These are phyloP conservation scores for Yarrowia keelungensis DNA, from an alignment of 805 yeast genomes.

Conservation along the genomic window DNA sequence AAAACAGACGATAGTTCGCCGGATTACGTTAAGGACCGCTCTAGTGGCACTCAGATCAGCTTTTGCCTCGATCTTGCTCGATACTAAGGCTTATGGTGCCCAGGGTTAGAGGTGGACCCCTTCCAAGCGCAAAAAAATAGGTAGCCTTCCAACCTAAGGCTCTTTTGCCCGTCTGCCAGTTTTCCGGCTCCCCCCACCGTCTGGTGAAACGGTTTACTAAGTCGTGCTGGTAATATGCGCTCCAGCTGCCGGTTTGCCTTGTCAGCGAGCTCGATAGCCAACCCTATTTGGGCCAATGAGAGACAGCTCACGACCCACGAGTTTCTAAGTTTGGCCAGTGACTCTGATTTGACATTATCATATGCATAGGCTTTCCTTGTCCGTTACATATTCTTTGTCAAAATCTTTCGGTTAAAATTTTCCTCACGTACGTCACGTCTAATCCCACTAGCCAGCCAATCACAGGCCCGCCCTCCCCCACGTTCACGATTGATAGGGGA, in stretches of 20 bases:
- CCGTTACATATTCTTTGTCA: background rate
- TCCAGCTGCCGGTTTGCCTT: slow-evolving; percentile 20
- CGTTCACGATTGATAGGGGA: slow-evolving; percentile 35
- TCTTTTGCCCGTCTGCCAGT: too few species aligned
- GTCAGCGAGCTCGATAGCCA: slow-evolving; percentile 1
- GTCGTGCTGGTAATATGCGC: slow-evolving; percentile 30
- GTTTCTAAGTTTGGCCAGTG: background rate
- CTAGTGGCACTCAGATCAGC: slow-evolving; percentile 19
- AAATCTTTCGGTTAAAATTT: slow-evolving; percentile 30
- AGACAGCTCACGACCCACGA: slow-evolving; percentile 3
- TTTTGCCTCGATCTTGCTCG: slow-evolving; percentile 20
- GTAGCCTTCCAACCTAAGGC: background rate
- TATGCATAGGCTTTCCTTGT: slow-evolving; percentile 23
- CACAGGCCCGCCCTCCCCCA: slow-evolving; percentile 9
- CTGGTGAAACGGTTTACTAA: slow-evolving; percentile 15
- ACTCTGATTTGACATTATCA: slow-evolving; percentile 27
- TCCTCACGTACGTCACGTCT: slow-evolving; percentile 24
- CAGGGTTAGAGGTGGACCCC: slow-evolving; percentile 16
- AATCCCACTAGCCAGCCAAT: slow-evolving; percentile 7
- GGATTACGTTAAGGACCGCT: slow-evolving; percentile 27
- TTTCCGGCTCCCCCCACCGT: background rate
- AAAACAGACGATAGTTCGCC: background rate
- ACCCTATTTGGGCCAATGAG: slow-evolving; percentile 34
- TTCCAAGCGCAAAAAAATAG: background rate
- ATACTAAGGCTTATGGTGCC: slow-evolving; percentile 19